Evolutionary conservation across 306 rosid genomes (phyloP), one percentile per base, ranked within the genome.

Genomic region (Herpetospermum pedunculosum): DNA sequence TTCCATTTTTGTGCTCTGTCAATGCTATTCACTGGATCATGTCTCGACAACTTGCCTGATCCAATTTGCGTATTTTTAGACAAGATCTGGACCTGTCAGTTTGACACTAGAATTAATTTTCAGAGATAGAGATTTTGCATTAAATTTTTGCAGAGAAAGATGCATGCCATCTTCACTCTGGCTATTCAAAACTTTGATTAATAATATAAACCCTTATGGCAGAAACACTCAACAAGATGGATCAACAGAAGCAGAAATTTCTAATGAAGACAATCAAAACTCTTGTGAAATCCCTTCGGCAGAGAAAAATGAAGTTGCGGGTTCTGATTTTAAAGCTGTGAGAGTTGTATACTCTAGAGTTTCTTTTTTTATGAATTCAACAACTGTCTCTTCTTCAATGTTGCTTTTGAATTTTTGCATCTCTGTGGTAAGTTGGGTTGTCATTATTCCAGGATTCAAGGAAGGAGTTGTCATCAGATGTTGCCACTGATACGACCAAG

Each of bases 161-260:
- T 62, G 8, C 23, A 8, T 67, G 53, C 13, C 21, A 15, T 69
- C 19, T 44, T 15, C 13, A 26, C 35, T 40, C 11, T 7, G 25
- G 25, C 6, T 10, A 38, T 15, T 44, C 21, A 9, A 67, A 67
- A 25, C 49, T 41, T 40, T 6, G 41, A 28, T 70, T 75, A 76
- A 78, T 77, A 67, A 78, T 38, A 18, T 29, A 75, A 32, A 53
- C 19, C 79, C 79, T 73, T 76, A 40, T 48, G 78, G 82, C 96
- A 95, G 99, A 87, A 84, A 84, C 77, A 72, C 84, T 78, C 88
- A 90, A 83, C 92, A 85, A 77, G 96, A 88, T 80, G 87, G 58
- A 72, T 75, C 91, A 46, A 68, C 78, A 38, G 89, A 75, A 76
- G 84, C 88, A 70, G 92, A 90, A 81, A 87, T 81, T 81, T 81